Evolutionary conservation across 805 yeast genomes (phyloP), one percentile per base, ranked within the genome.

Genomic region (Pichia occidentalis): DNA sequence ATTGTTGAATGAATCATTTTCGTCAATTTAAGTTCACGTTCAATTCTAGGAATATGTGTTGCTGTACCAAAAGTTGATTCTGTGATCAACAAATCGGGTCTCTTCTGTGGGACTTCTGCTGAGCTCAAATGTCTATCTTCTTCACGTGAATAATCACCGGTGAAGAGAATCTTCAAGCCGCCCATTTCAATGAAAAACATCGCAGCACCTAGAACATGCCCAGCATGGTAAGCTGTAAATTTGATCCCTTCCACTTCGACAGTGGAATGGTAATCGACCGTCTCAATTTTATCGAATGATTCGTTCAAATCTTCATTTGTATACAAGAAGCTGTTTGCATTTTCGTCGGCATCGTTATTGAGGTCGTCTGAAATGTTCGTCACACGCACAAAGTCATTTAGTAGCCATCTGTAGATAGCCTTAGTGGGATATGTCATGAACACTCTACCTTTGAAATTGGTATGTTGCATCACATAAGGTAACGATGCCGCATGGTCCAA

Each of bases 381-480:
- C 20, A 92, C 97, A 51, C 90, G 72, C 13, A 92, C 97, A 53
- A 88, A 92, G 68, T 92, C 99, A 44, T 87, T 80, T 40, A 92
- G 61, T 31, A 92, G 71, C 97, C 98, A 92, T 47, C 96, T 74
- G 59, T 88, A 92, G 41, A 92, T 92, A 27, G 98, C 97, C 64
- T 92, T 92, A 0, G 98, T 92, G 5, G 99, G 97, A 60, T 92
- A 97, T 22, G 99, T 92, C 99, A 92, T 92, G 59, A 90, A 90
- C 5, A 92, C 98, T 34, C 96, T 73, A 3, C 99, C 99, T 53
- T 77, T 80, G 67, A 92, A 92, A 47, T 73, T 83, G 1, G 99
- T 92, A 53, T 87, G 94, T 52, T 87, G 95, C 97, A 92, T 87
- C 31, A 92, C 97, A 54, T 88, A 92, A 0, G 99, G 99, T 39